These are phyloP conservation scores for Kluyveromyces starmeri DNA, from an alignment of 805 yeast species.

Conservation along the genomic window DNA sequence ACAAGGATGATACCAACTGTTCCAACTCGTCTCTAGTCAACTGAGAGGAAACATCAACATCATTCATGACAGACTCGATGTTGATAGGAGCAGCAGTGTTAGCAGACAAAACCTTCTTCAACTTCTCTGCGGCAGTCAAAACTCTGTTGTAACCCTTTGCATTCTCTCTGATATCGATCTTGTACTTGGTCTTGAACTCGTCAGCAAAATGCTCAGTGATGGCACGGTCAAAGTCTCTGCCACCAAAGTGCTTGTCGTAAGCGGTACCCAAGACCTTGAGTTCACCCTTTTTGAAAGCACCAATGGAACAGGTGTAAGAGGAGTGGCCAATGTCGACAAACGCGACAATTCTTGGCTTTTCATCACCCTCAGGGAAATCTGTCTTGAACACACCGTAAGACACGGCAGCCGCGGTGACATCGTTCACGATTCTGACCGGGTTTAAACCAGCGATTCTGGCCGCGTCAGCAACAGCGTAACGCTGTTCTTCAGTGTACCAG, in stretches of 20 bases:
- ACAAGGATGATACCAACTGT: conserved; percentile 74
- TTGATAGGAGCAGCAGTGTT: conserved; percentile 90
- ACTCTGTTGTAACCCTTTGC: conserved; percentile 95
- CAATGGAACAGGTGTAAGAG: conserved; percentile 81
- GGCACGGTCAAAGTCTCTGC: conserved; percentile 91
- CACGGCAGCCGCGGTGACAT: conserved; percentile 97
- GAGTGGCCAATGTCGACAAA: conserved; percentile 97
- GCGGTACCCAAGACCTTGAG: conserved; percentile 87
- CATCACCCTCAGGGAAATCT: conserved; percentile 77
- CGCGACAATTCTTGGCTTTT: conserved; percentile 80
- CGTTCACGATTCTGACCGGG: conserved; percentile 97
- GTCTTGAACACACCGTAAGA: conserved; percentile 98
- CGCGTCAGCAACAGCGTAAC: conserved; percentile 94
- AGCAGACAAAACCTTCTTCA: conserved; percentile 95
- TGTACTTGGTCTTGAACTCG: conserved; percentile 84
- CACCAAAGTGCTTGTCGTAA: conserved; percentile 94
- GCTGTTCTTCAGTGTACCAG: conserved; percentile 95
- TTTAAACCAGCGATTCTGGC: conserved; percentile 92
- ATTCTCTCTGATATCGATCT: conserved; percentile 84
- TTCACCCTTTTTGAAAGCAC: conserved; percentile 93
- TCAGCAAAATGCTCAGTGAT: conserved; percentile 92
- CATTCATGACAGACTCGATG: conserved; percentile 95
- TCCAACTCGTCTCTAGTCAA: conserved; percentile 89
- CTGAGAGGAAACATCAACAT: conserved; percentile 86
- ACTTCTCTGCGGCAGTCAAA: conserved; percentile 79